phyloP scores from a whole-genome alignment of 225 moss, liverwort and hornwort genomes.

The Physcomitrellopsis africana region DNA sequence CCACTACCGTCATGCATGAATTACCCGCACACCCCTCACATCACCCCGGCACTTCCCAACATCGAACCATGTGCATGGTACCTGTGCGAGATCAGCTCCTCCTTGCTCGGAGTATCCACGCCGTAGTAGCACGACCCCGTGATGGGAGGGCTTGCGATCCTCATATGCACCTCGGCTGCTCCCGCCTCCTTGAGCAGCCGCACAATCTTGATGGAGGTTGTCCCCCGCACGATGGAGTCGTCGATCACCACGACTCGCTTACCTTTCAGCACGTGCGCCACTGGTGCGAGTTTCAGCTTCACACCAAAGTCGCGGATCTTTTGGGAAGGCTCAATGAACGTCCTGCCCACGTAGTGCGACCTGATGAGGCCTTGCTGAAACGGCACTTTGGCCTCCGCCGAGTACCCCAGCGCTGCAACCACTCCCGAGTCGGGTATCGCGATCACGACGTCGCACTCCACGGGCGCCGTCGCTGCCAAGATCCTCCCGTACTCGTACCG shows the following conservation, averaged over 20 bases:
- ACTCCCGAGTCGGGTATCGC: too few species aligned
- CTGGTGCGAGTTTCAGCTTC: slow-evolving; percentile 94
- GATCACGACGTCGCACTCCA: slow-evolving; percentile 91
- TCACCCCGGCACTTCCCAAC: background rate
- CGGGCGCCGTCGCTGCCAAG: slow-evolving; percentile 81
- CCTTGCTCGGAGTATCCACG: slow-evolving; percentile 90
- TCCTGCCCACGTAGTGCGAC: slow-evolving; percentile 91
- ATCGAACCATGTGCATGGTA: background rate
- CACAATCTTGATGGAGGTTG: slow-evolving; percentile 94
- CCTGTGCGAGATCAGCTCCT: slow-evolving; percentile 90
- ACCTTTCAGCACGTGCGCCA: slow-evolving; percentile 73
- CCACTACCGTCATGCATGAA: background rate
- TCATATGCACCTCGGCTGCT: slow-evolving; percentile 91
- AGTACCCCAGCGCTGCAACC: slow-evolving; percentile 94
- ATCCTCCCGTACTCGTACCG: slow-evolving; percentile 81
- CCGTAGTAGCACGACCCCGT: slow-evolving; percentile 94
- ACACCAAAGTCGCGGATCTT: slow-evolving; percentile 97
- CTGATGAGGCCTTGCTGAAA: slow-evolving; percentile 94
- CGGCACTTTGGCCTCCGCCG: slow-evolving; percentile 71
- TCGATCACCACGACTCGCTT: slow-evolving; percentile 95
- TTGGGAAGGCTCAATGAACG: slow-evolving; percentile 94
- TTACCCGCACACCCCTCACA: background rate
- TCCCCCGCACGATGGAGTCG: slow-evolving; percentile 95
- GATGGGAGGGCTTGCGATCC: slow-evolving; percentile 96
- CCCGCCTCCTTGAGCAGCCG: slow-evolving; percentile 93